These are phyloP conservation scores for Thalassiosira hispida DNA, from an alignment of 352 stramenopile species.

Conservation along the genomic window DNA sequence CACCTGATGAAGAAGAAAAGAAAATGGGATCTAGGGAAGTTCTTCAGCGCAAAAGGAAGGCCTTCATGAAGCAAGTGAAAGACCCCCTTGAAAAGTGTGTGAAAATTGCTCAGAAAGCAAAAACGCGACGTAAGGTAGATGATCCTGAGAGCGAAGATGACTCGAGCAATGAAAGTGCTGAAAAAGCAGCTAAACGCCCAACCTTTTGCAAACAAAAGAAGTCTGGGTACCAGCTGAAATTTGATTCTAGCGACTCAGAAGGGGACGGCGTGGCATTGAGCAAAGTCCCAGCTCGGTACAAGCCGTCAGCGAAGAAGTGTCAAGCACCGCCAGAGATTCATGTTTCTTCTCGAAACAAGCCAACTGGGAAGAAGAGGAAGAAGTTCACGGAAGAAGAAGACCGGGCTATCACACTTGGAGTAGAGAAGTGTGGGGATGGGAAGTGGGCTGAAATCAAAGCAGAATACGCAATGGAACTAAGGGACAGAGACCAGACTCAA, in stretches of 20 bases:
- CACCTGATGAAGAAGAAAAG: slow-evolving; percentile 11
- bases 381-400: slow-evolving; percentile 66
- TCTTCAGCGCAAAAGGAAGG: slow-evolving; percentile 35
- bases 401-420: slow-evolving; percentile 58
- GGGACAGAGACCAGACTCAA: slow-evolving; percentile 58
- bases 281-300: slow-evolving; percentile 32
- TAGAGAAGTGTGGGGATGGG: slow-evolving; percentile 58
- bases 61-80: slow-evolving; percentile 48
- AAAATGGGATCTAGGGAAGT: background rate
- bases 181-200: background rate
- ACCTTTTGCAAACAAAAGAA: slow-evolving; percentile 40
- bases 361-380: slow-evolving; percentile 31
- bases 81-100: slow-evolving; percentile 47
- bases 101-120: slow-evolving; percentile 25
- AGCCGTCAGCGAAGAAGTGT: background rate
- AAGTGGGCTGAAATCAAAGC: slow-evolving; percentile 75
- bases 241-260: slow-evolving; percentile 34
- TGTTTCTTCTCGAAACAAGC: background rate
- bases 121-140: background rate
- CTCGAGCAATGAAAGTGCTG: slow-evolving; percentile 7
- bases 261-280: slow-evolving; percentile 34
- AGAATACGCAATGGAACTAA: slow-evolving; percentile 52
- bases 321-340: slow-evolving; percentile 15
- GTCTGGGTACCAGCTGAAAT: slow-evolving; percentile 27
- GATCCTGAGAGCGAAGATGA: slow-evolving; percentile 18